Base-by-base conservation (phyloP, 805 yeast species). In the Candida montana region DNA sequence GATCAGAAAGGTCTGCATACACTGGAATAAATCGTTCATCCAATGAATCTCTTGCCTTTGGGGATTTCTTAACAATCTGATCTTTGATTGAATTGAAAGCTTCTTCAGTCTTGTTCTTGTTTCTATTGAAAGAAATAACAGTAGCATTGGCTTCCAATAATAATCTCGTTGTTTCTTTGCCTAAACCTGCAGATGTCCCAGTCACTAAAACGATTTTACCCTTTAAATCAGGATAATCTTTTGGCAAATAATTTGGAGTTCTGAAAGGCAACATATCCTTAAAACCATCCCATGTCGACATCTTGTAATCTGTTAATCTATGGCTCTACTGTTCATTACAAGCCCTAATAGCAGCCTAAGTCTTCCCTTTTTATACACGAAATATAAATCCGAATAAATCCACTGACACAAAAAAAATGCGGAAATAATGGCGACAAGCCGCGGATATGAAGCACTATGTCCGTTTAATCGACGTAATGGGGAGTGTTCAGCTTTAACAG, bases 41-140 rank as follows among this genome's bases (percentile, higher is more conserved):
- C 7, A 31, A 7, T n/a, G 18, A 7, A 31, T n/a, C n/a, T n/a
- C n/a, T n/a, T n/a, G 8, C 19, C n/a, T 10, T n/a, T 31, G 23
- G n/a, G 7, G 7, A 5, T 11, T 31, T 18, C 11, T 31, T 10
- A 11, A 12, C 16, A 30, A 30, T 17, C 11, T 17, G 13, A 7
- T 7, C 11, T 19, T 31, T 31, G n/a, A 31, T 18, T 11, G 9
- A 23, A 9, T 31, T 18, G 9, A 31, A 7, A 8, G 33, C 16
- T 0, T 35, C 48, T 3, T 50, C 48, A 4, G 68, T 55, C 46
- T 66, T 68, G 17, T 46, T 52, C 35, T 50, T 46, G 42, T 46
- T 59, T 42, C 77, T 61, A 27, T 67, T 65, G 15, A 63, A 60
- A 13, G 62, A 39, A 57, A 65, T 51, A n/a, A 68, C 64, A 16